These are phyloP conservation scores for Lathyrus tuberosus DNA, from an alignment of 306 rosid genomes.

Conservation along the genomic window DNA sequence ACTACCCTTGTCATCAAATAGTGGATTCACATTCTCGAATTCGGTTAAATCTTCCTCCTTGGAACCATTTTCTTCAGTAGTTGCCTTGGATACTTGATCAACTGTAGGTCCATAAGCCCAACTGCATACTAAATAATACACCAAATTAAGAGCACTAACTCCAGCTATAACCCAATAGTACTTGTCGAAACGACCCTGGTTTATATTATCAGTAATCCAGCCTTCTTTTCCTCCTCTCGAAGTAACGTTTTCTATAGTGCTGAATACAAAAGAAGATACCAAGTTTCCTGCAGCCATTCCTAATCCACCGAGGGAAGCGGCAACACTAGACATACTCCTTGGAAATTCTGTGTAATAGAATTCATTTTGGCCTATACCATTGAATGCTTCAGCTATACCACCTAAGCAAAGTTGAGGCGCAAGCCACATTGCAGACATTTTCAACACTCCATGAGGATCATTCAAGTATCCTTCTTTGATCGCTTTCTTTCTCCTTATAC, in stretches of 20 bases:
- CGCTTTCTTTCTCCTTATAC: constrained; percentile 49
- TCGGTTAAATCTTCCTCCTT: constrained; percentile 40
- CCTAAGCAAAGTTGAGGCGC: constrained; percentile 54
- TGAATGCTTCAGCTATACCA: constrained; percentile 77
- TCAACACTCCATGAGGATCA: constrained; percentile 43
- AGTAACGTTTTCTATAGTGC: constrained; percentile 47
- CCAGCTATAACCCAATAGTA: constrained; percentile 58
- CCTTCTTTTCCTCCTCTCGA: constrained; percentile 62
- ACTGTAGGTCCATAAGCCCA: constrained; percentile 73
- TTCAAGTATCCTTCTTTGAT: constrained; percentile 42
- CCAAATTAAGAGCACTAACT: constrained; percentile 48
- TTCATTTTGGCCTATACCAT: constrained; percentile 66
- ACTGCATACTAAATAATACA: constrained; percentile 54
- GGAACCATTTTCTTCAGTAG: constrained; percentile 12
- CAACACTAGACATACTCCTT: constrained; percentile 60
- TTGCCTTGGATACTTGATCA: constrained; percentile 28
- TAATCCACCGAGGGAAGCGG: constrained; percentile 53
- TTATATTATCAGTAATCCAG: constrained; percentile 63
- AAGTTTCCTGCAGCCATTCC: constrained; percentile 63
- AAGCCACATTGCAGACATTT: constrained; percentile 75
- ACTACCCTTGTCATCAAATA: background rate
- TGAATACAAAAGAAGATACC: constrained; percentile 53
- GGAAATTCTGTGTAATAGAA: constrained; percentile 77
- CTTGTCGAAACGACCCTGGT: constrained; percentile 59
- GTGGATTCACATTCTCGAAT: constrained; percentile 1